phyloP scores from a whole-genome alignment of 2,329 filamentous ascomycete species.

The Venturia aucupariae region DNA sequence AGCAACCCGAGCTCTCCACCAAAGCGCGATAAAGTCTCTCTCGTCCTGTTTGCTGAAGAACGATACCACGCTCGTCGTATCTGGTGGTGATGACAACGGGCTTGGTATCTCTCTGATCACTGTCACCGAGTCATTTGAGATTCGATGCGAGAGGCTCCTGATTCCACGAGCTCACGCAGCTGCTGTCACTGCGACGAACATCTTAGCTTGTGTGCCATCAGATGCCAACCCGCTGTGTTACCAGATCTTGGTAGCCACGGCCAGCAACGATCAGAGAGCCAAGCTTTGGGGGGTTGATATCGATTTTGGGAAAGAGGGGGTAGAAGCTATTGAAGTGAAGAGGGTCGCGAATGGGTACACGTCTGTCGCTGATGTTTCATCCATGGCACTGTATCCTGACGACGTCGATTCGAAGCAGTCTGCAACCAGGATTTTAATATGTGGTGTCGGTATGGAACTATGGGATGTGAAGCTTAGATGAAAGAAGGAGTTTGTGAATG shows the following conservation, averaged over 20 bases:
- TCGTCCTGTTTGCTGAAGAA: constrained; percentile 25
- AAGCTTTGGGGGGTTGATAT: constrained; percentile 36
- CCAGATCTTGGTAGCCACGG: constrained; percentile 24
- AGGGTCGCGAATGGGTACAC: constrained; percentile 30
- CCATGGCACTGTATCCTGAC: constrained; percentile 33
- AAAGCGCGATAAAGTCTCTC: constrained; percentile 65
- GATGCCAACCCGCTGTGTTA: constrained; percentile 7
- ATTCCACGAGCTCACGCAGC: constrained; percentile 59
- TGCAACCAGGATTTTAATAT: constrained; percentile 29
- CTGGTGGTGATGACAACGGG: constrained; percentile 83
- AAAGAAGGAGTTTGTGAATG: not conserved
- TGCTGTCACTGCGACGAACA: constrained; percentile 52
- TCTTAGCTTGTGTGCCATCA: not conserved
- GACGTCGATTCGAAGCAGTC: constrained; percentile 10
- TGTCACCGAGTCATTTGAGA: not conserved
- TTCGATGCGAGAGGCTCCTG: constrained; percentile 25
- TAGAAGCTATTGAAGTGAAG: constrained; percentile 25
- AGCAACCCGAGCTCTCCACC: constrained; percentile 46
- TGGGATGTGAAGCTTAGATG: constrained; percentile 18
- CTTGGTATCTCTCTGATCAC: constrained; percentile 47
- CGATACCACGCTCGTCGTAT: constrained; percentile 48
- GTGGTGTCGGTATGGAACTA: constrained; percentile 43
- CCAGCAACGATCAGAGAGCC: constrained; percentile 40
- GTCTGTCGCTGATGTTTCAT: constrained; percentile 47
- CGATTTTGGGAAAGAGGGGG: constrained; percentile 16